Evolutionary conservation across 2,329 filamentous ascomycete genomes (phyloP).

Genomic region (Claviceps cyperi): DNA sequence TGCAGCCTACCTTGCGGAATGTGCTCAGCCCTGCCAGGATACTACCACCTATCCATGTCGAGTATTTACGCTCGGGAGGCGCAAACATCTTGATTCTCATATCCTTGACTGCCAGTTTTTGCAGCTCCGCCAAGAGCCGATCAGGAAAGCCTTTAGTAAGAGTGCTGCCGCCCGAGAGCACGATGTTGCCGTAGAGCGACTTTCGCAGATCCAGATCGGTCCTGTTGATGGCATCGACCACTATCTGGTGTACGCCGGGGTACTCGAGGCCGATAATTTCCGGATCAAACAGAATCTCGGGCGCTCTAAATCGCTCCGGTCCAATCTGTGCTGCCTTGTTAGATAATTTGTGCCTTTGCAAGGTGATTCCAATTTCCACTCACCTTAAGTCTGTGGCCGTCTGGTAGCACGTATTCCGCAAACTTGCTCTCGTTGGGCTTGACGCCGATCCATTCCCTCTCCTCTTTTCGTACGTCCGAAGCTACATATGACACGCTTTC

Average conservation of each 20-base stretch:
- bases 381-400: constrained; percentile 87
- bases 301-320: constrained; percentile 84
- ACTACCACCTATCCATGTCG: constrained; percentile 96
- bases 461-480: constrained; percentile 78
- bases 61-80: constrained; percentile 94
- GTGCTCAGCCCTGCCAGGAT: constrained; percentile 94
- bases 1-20: constrained; percentile 71
- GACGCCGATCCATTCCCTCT: constrained; percentile 83
- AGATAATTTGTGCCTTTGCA: constrained; percentile 6
- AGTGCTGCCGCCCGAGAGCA: constrained; percentile 89
- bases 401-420: constrained; percentile 78
- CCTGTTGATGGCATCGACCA: constrained; percentile 87
- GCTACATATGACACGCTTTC: constrained; percentile 89
- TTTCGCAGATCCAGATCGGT: constrained; percentile 95
- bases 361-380: background rate
- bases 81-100: constrained; percentile 99
- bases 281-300: constrained; percentile 94
- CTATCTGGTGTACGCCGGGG: constrained; percentile 92
- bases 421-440: constrained; percentile 66
- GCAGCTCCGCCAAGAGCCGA: constrained; percentile 78
- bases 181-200: constrained; percentile 88
- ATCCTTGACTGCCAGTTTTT: constrained; percentile 88
- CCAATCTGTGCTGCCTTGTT: constrained; percentile 47
- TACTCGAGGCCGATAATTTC: constrained; percentile 96
- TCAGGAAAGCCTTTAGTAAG: constrained; percentile 96